Conservation (phyloP, 371 early-diverging fungal genomes). For the Lichtheimia corymbifera region DNA sequence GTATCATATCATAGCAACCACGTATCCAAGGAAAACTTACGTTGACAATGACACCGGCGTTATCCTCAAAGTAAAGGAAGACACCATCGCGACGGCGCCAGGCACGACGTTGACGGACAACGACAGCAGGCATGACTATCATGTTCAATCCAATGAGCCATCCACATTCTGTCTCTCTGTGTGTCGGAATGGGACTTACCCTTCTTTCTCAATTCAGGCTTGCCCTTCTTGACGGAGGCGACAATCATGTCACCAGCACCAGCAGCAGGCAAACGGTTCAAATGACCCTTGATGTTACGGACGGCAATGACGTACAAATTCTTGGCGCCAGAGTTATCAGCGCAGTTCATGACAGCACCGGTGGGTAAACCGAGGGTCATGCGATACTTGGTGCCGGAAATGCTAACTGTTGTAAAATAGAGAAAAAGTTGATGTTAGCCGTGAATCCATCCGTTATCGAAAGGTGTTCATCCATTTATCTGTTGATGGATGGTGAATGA, state of each 20-base stretch:
- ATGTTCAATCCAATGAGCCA: background rate
- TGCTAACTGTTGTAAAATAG: slow-evolving; percentile 44
- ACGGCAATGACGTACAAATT: slow-evolving; percentile 99
- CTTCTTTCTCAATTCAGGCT: slow-evolving; percentile 99
- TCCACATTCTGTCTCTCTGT: background rate
- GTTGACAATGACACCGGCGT: slow-evolving; percentile 63
- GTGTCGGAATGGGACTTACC: slow-evolving; percentile 45
- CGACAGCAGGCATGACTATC: slow-evolving; percentile 97
- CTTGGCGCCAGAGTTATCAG: slow-evolving; percentile 99
- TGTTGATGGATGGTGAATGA: background rate
- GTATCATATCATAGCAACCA: no score
- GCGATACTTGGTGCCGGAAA: slow-evolving; percentile 96
- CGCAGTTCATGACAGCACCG: slow-evolving; percentile 99
- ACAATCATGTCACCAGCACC: slow-evolving; percentile 99
- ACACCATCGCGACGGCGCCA: slow-evolving; percentile 99
- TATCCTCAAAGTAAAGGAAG: slow-evolving; percentile 96
- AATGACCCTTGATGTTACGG: slow-evolving; percentile 94
- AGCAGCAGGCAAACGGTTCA: slow-evolving; percentile 99
- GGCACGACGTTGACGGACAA: slow-evolving; percentile 99
- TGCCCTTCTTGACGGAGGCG: slow-evolving; percentile 99
- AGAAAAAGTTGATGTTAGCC: no score
- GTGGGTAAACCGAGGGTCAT: slow-evolving; percentile 99
- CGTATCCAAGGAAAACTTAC: no score
- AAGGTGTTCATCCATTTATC: slow-evolving; percentile 8
- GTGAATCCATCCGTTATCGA: no score